Evolutionary conservation across 345 rosid species (phyloP).

Genomic region (Salix dunnii): DNA sequence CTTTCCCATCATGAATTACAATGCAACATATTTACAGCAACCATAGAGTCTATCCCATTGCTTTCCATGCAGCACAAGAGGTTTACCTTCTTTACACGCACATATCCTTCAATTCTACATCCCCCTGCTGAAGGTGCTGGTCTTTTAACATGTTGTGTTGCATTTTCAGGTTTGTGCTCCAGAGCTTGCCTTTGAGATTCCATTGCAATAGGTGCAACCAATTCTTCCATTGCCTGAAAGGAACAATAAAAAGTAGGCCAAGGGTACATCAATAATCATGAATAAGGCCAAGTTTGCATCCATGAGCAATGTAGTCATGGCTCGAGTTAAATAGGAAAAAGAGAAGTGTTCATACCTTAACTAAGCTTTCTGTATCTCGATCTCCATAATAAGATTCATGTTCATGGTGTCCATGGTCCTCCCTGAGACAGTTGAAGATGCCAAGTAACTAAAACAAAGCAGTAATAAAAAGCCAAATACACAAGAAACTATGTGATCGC

Average conservation of each 20-base stretch:
- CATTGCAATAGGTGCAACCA: conserved; percentile 61
- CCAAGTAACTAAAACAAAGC: conserved; percentile 12
- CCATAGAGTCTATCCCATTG: not conserved
- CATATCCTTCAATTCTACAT: conserved; percentile 94
- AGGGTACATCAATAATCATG: not conserved
- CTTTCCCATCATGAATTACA: not conserved
- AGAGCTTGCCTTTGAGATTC: conserved; percentile 54
- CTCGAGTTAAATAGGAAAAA: not conserved
- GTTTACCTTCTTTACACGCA: conserved; percentile 87
- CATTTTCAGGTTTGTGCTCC: conserved; percentile 48
- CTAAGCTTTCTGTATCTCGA: conserved; percentile 93
- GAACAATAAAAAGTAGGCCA: conserved; percentile 11
- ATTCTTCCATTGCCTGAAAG: conserved; percentile 63
- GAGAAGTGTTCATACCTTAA: conserved; percentile 50
- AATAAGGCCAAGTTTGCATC: conserved; percentile 3
- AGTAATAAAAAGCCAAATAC: not conserved
- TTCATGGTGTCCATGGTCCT: conserved; percentile 84
- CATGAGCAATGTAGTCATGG: not conserved
- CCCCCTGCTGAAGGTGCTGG: conserved; percentile 91
- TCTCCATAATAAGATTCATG: conserved; percentile 99
- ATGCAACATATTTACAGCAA: conserved; percentile 6
- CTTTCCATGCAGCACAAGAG: not conserved
- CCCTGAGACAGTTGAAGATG: conserved; percentile 45
- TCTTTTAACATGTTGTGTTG: conserved; percentile 42
- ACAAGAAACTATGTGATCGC: not conserved